Evolutionary conservation across 2,329 filamentous ascomycete genomes (phyloP).

Genomic region (Cadophora sp.): DNA sequence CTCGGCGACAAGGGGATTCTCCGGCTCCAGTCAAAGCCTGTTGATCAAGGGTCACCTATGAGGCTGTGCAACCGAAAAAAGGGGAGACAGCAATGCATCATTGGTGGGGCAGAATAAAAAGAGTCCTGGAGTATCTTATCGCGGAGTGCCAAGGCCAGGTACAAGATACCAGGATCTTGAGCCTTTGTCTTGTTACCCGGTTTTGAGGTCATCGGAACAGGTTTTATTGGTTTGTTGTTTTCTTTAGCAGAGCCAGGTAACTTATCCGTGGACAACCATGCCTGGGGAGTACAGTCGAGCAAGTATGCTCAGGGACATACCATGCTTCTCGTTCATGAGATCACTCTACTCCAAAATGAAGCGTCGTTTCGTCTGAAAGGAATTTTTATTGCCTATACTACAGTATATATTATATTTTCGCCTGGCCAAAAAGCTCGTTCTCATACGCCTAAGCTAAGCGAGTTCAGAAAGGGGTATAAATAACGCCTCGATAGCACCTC

Average conservation of each 20-base stretch:
- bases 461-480: no score
- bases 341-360: not conserved
- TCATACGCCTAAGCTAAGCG: no score
- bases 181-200: not conserved
- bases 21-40: not conserved
- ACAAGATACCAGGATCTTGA: not conserved
- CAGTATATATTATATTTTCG: not conserved
- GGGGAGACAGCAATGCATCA: not conserved
- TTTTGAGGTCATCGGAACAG: slow-evolving; percentile 1
- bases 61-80: slow-evolving; percentile 3
- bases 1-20: not conserved
- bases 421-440: not conserved
- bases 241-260: not conserved
- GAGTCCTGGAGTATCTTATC: not conserved
- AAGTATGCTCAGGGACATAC: not conserved
- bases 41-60: not conserved
- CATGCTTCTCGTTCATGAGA: not conserved
- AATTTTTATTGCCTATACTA: not conserved
- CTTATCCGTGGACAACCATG: not conserved
- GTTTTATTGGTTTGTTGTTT: slow-evolving; percentile 1
- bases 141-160: slow-evolving; percentile 10
- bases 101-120: not conserved
- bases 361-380: not conserved
- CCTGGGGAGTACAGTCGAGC: not conserved
- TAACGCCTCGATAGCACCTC: no score